Percentiles rank a stretch among this genome's conserved stretches.
Conservation (phyloP, 2,329 filamentous ascomycete species). For the Emmonsiellopsis sp. region DNA sequence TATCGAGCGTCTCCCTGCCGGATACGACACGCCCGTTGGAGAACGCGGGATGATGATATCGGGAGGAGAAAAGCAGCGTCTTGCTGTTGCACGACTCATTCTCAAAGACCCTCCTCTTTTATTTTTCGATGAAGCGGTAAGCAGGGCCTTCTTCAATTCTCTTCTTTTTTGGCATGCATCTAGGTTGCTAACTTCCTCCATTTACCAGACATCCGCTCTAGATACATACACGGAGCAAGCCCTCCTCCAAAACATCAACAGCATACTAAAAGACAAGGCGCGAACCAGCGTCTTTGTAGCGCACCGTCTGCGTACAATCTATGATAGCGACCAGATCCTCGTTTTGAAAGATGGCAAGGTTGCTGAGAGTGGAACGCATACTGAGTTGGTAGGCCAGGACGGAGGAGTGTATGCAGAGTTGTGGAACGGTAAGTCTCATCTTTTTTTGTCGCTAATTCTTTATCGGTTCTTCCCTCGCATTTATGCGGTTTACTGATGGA, state of each 20-base stretch:
- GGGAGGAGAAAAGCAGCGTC: slow-evolving; percentile 83
- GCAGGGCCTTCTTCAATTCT: slow-evolving; percentile 19
- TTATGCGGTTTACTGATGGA: neutral
- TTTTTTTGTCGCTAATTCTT: neutral
- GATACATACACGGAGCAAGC: slow-evolving; percentile 92
- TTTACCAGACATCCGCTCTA: slow-evolving; percentile 61
- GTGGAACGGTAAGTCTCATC: slow-evolving; percentile 66
- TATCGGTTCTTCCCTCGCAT: neutral
- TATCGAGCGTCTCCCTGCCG: slow-evolving; percentile 70
- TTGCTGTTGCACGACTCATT: slow-evolving; percentile 74
- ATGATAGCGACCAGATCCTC: slow-evolving; percentile 86
- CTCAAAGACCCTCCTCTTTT: slow-evolving; percentile 83
- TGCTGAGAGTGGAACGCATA: slow-evolving; percentile 83
- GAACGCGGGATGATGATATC: slow-evolving; percentile 96
- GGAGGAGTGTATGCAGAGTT: slow-evolving; percentile 79
- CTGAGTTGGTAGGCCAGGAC: slow-evolving; percentile 63
- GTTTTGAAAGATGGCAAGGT: slow-evolving; percentile 76
- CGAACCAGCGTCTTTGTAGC: slow-evolving; percentile 93
- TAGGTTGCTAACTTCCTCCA: neutral
- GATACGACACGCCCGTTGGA: slow-evolving; percentile 83
- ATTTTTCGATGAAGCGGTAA: slow-evolving; percentile 84
- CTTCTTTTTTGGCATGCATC: neutral
- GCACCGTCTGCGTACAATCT: slow-evolving; percentile 85
- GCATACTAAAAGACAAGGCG: slow-evolving; percentile 76
- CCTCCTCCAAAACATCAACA: slow-evolving; percentile 84